Base-by-base conservation (phyloP, 164 flowering plant species). In the Hamamelis virginiana region DNA sequence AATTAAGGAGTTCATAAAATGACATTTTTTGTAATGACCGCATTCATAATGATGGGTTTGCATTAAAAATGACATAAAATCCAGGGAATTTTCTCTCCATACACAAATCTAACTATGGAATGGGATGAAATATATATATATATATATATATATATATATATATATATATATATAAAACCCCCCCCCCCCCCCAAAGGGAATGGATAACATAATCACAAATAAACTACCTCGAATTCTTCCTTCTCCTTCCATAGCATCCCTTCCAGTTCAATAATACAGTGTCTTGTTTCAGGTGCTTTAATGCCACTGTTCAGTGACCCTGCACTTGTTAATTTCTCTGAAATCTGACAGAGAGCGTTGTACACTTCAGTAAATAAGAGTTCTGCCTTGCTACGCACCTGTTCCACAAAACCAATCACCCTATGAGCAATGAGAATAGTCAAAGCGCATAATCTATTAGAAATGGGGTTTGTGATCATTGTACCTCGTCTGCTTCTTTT, bases 321-420 rank as follows among this genome's bases (percentile, higher is more conserved):
- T 14, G 19, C 43, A 46, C 78, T 76, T 26, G 58, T 56, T 62
- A 43, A 80, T 78, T 82, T 86, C 74, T 84, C 89, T n/a, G 66
- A 79, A 65, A 96, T 82, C 71, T 78, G 87, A 67, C 77, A 58
- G 19, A 93, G 81, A 71, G 88, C 81, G 76, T 88, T 84, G 41
- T 80, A 79, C 21, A 93, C 89, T 72, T 96, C 99, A 69, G 91
- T 77, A 76, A 93, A 93, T 50, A 96, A 77, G 74, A 87, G 80
- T 66, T 87, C 89, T 51, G 89, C 89, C 59, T 79, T 83, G 55
- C 78, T 74, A 55, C 82, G 77, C 61, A 91, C 89, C 99, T 95
- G 86, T 69, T 38, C 43, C 62, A 64, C 26, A 66, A 19, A 48
- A 78, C 45, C 21, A 46, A 74, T 59, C 59, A 71, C 14, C 55